These are phyloP conservation scores for Dalbergia cultrata DNA, from an alignment of 306 rosid species.

Conservation along the genomic window DNA sequence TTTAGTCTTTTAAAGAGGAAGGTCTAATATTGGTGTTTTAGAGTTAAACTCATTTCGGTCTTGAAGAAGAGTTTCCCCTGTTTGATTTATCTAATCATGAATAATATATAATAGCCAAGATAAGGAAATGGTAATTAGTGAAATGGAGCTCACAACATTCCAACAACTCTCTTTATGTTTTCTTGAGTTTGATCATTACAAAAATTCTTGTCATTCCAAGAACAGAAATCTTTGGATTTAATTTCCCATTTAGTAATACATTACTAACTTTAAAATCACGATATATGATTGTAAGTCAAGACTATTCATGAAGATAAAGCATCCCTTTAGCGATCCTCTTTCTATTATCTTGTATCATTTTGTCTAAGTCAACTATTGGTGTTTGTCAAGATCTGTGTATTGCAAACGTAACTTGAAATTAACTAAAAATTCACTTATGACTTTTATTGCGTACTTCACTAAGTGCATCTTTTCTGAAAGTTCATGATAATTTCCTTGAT, in stretches of 20 bases:
- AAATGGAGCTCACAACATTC: slow-evolving; percentile 54
- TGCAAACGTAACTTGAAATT: not conserved
- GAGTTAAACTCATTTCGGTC: no score
- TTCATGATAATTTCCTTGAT: not conserved
- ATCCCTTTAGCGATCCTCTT: slow-evolving; percentile 45
- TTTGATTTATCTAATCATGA: not conserved
- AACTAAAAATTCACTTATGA: not conserved
- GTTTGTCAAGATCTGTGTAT: slow-evolving; percentile 40
- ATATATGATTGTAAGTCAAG: slow-evolving; percentile 40
- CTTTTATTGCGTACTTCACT: not conserved
- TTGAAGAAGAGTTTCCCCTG: no score
- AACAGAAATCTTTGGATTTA: slow-evolving; percentile 58
- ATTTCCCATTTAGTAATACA: slow-evolving; percentile 50
- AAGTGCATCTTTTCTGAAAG: not conserved
- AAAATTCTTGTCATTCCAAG: slow-evolving; percentile 57
- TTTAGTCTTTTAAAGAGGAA: no score
- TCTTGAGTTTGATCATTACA: slow-evolving; percentile 50
- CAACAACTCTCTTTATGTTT: slow-evolving; percentile 53
- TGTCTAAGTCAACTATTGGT: slow-evolving; percentile 51
- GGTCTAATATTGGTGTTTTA: no score
- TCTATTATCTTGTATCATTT: slow-evolving; percentile 49
- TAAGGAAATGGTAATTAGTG: not conserved
- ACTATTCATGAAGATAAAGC: slow-evolving; percentile 50
- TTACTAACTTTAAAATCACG: slow-evolving; percentile 55
- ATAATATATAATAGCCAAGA: no score